phyloP scores from a whole-genome alignment of 352 stramenopile species.

The Albugo candida region DNA sequence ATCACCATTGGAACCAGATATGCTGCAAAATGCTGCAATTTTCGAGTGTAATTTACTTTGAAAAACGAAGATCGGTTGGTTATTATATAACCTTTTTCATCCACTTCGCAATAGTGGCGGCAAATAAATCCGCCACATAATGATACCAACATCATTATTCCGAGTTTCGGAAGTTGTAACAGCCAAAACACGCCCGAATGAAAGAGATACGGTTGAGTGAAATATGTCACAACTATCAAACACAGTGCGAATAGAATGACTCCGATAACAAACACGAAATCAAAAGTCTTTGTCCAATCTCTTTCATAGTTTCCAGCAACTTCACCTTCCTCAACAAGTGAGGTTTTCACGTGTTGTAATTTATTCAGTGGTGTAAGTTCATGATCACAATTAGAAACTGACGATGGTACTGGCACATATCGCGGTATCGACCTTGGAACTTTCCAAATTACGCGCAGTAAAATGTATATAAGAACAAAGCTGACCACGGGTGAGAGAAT shows the following conservation, averaged over 20 bases:
- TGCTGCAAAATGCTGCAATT: conserved; percentile 65
- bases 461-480: conserved; percentile 34
- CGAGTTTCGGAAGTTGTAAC: conserved; percentile 54
- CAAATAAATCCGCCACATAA: conserved; percentile 52
- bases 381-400: background rate
- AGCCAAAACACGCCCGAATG: conserved; percentile 57
- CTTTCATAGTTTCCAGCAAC: conserved; percentile 36
- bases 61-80: conserved; percentile 67
- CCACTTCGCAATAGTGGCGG: conserved; percentile 56
- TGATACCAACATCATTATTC: conserved; percentile 66
- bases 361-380: conserved; percentile 18
- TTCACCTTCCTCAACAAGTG: conserved; percentile 38
- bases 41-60: conserved; percentile 80
- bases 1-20: conserved; percentile 70
- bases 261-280: conserved; percentile 45
- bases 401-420: conserved; percentile 12
- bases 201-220: conserved; percentile 47
- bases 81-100: conserved; percentile 70
- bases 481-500: conserved; percentile 20
- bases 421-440: conserved; percentile 18
- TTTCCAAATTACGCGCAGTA: conserved; percentile 44
- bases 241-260: conserved; percentile 30
- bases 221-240: conserved; percentile 33
- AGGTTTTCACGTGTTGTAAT: conserved; percentile 23
- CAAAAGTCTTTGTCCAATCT: conserved; percentile 29